Percentiles rank a stretch among this genome's conserved stretches.
Conservation (phyloP, 2,329 filamentous ascomycete genomes). For the Penicillium sp. region DNA sequence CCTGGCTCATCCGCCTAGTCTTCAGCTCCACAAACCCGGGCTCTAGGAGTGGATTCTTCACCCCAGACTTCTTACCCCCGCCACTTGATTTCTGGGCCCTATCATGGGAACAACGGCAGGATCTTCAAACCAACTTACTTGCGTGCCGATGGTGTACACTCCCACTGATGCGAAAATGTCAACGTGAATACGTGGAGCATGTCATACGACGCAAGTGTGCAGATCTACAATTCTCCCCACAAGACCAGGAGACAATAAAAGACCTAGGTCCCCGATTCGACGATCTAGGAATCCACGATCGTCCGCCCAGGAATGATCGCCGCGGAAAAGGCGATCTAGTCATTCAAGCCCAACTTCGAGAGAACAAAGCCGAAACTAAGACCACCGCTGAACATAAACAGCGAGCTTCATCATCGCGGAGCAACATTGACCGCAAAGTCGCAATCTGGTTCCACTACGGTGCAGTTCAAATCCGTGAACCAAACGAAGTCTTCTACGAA, state of each 20-base stretch:
- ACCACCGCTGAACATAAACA: background rate
- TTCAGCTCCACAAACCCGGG: conserved; percentile 41
- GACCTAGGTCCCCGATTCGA: conserved; percentile 27
- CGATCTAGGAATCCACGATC: conserved; percentile 22
- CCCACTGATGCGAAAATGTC: conserved; percentile 39
- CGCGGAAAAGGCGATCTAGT: conserved; percentile 35
- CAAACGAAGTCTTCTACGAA: conserved; percentile 28
- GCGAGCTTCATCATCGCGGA: background rate
- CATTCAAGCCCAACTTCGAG: conserved; percentile 20
- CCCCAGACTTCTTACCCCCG: conserved; percentile 39
- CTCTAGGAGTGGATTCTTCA: conserved; percentile 34
- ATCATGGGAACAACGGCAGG: conserved; percentile 26
- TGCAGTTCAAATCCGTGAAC: conserved; percentile 34
- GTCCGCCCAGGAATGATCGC: conserved; percentile 17
- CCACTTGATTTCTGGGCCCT: conserved; percentile 36
- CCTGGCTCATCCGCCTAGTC: conserved; percentile 44
- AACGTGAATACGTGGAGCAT: conserved; percentile 39
- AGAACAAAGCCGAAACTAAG: background rate
- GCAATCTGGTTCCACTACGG: conserved; percentile 42
- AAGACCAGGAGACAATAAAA: conserved; percentile 25
- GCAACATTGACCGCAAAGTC: conserved; percentile 26
- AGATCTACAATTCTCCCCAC: conserved; percentile 26
- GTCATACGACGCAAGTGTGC: conserved; percentile 31
- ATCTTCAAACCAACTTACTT: conserved; percentile 39
- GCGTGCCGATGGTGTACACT: conserved; percentile 44